A percentile compares a stretch with the other conserved stretches of the same genome.
phyloP scores from a whole-genome alignment of 179 eudicot genomes.

The Carnegiea gigantea region DNA sequence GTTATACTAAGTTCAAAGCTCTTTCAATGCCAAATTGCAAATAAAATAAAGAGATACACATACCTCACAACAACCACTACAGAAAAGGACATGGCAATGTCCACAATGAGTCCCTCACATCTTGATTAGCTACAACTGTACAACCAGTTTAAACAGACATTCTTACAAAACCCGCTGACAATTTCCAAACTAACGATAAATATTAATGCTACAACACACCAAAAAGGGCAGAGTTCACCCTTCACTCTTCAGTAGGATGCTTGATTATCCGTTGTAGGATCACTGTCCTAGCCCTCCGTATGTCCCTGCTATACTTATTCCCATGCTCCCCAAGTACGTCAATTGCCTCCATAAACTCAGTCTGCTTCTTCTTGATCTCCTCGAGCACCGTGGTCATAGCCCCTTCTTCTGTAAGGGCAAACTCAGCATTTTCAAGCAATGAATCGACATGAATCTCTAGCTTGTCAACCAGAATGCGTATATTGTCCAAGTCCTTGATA shows the following conservation, averaged over 20 bases:
- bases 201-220: not conserved
- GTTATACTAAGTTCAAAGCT: not conserved
- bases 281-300: constrained; percentile 50
- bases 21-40: not conserved
- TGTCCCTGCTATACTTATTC: constrained; percentile 48
- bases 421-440: constrained; percentile 42
- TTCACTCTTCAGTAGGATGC: constrained; percentile 29
- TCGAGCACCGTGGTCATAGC: constrained; percentile 37
- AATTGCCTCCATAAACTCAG: constrained; percentile 40
- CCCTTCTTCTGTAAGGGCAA: constrained; percentile 37
- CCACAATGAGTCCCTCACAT: not conserved
- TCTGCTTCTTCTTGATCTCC: constrained; percentile 46
- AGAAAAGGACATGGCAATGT: no score
- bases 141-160: not conserved
- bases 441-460: constrained; percentile 45
- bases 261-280: constrained; percentile 52
- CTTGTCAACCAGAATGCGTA: constrained; percentile 43
- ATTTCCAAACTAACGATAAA: not conserved
- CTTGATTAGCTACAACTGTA: not conserved
- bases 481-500: constrained; percentile 50
- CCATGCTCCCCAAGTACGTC: constrained; percentile 46
- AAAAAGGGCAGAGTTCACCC: not conserved
- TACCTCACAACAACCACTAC: not conserved
- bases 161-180: not conserved
- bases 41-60: not conserved